Evolutionary conservation across 768 basidiomycete genomes (phyloP).

Genomic region (Trametopsis cervina): DNA sequence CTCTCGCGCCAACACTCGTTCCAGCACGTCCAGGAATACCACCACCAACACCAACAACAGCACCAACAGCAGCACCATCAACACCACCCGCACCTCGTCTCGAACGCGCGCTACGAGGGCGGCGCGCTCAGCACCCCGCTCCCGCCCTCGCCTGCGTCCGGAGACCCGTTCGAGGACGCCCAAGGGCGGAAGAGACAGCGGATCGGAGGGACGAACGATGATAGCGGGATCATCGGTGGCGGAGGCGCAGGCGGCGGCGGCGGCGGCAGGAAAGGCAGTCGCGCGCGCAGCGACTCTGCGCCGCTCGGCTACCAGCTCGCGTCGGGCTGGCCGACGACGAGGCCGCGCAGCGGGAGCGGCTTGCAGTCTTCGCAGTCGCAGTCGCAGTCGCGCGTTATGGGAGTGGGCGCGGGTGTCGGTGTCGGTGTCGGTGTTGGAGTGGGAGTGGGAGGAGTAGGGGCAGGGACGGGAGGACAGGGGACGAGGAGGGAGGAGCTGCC

Average conservation of each 20-base stretch:
- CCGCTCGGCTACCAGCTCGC: slow-evolving; percentile 39
- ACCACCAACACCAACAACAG: background rate
- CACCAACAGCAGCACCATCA: slow-evolving; percentile 4
- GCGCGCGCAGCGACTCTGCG: slow-evolving; percentile 65
- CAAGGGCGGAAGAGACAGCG: slow-evolving; percentile 44
- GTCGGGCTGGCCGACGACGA: slow-evolving; percentile 26
- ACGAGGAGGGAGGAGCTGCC: slow-evolving; percentile 14
- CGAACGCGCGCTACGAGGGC: slow-evolving; percentile 22
- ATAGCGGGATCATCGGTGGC: background rate
- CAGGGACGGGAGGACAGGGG: slow-evolving; percentile 2
- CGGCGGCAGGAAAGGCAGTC: slow-evolving; percentile 21
- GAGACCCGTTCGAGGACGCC: slow-evolving; percentile 25
- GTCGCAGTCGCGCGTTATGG: slow-evolving; percentile 8
- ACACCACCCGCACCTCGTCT: slow-evolving; percentile 13
- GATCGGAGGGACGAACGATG: slow-evolving; percentile 21
- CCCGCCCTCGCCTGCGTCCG: slow-evolving; percentile 27
- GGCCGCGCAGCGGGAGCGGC: slow-evolving; percentile 32
- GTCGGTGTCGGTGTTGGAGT: too few relatives aligned
- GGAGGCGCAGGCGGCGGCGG: background rate
- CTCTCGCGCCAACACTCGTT: slow-evolving; percentile 57
- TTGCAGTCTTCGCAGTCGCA: slow-evolving; percentile 17
- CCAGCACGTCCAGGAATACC: slow-evolving; percentile 40
- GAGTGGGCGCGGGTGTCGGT: too few relatives aligned
- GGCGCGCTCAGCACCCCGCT: slow-evolving; percentile 20
- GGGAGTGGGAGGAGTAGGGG: too few relatives aligned